Conservation (phyloP, 345 rosid genomes). For the Reutealis trisperma region DNA sequence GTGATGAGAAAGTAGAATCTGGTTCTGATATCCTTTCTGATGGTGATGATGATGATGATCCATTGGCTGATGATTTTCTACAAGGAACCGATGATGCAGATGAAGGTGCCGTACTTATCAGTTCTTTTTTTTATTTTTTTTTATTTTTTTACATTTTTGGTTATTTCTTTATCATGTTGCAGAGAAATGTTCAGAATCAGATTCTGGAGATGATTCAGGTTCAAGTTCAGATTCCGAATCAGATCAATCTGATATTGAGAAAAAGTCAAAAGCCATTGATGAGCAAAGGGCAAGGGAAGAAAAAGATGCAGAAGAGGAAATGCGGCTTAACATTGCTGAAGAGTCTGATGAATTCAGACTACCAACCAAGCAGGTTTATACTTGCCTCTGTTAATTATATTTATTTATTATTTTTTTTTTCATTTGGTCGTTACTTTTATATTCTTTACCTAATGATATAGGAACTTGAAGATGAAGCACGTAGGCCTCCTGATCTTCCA, state of each 20-base stretch:
- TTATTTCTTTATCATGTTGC: slow-evolving; percentile 18
- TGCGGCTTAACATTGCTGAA: slow-evolving; percentile 50
- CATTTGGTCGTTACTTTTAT: background rate
- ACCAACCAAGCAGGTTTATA: slow-evolving; percentile 75
- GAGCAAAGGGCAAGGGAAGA: slow-evolving; percentile 36
- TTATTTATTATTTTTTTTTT: slow-evolving; percentile 3
- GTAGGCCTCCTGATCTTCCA: slow-evolving; percentile 72
- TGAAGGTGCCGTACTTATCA: slow-evolving; percentile 1
- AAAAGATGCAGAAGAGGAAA: slow-evolving; percentile 60
- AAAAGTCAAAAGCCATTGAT: background rate
- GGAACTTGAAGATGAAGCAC: slow-evolving; percentile 86
- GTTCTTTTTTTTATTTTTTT: too few species aligned
- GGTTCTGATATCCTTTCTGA: slow-evolving; percentile 57
- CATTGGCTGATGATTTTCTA: slow-evolving; percentile 60
- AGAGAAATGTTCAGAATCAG: slow-evolving; percentile 34
- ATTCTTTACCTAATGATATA: slow-evolving; percentile 27
- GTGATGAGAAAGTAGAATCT: slow-evolving; percentile 40
- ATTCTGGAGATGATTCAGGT: slow-evolving; percentile 30
- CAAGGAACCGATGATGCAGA: slow-evolving; percentile 57
- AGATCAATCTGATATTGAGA: slow-evolving; percentile 54
- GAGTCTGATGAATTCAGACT: slow-evolving; percentile 78
- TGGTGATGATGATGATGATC: slow-evolving; percentile 41
- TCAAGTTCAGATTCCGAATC: slow-evolving; percentile 42
- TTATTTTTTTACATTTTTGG: background rate
- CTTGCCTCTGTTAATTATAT: background rate